phyloP scores from a whole-genome alignment of 345 rosid species.

The Rhodamnia rubescens region DNA sequence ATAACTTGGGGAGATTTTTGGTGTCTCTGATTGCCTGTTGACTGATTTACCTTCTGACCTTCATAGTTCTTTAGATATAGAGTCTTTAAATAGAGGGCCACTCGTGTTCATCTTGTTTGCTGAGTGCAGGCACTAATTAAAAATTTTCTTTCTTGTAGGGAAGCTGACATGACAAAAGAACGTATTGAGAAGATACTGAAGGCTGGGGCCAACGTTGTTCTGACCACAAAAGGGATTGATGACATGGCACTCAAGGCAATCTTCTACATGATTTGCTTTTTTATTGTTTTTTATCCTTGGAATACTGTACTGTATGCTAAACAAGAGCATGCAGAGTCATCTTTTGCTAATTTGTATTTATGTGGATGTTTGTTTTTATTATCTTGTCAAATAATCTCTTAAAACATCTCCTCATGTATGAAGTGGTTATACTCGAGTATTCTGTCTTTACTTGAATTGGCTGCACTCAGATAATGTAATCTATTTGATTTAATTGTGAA shows the following conservation, averaged over 20 bases:
- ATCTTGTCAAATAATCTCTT: neutral
- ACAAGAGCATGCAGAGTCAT: neutral
- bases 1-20: neutral
- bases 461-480: neutral
- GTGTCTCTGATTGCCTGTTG: neutral
- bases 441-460: neutral
- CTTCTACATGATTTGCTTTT: neutral
- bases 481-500: neutral
- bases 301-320: neutral
- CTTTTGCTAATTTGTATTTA: neutral
- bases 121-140: neutral
- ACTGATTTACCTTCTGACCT: neutral
- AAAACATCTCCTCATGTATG: neutral
- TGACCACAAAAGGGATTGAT: conserved; percentile 95
- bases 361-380: neutral
- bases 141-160: conserved; percentile 37
- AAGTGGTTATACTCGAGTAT: neutral
- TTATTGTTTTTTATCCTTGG: neutral
- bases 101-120: neutral
- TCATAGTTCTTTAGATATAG: neutral
- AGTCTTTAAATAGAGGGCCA: neutral
- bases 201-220: conserved; percentile 92
- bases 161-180: conserved; percentile 94
- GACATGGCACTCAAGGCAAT: conserved; percentile 96
- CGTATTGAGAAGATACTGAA: conserved; percentile 85